phyloP scores from a whole-genome alignment of 75 land plant species.

The Gnetum montanum region DNA sequence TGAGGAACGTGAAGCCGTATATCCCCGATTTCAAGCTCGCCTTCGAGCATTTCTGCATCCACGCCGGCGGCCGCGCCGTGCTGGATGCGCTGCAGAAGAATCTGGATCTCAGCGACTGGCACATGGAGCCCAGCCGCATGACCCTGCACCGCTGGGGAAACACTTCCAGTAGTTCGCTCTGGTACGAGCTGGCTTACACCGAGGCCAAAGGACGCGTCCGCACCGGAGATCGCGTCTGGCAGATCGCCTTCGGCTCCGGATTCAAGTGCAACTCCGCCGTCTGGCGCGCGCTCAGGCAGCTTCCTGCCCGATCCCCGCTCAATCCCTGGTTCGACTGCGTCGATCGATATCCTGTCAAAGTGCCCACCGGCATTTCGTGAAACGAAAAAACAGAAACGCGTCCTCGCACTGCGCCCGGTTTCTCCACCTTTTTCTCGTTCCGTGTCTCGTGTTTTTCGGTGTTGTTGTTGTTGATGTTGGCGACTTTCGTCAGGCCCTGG shows the following conservation, averaged over 20 bases:
- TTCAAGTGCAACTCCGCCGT: conserved; percentile 24
- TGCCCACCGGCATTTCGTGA: neutral
- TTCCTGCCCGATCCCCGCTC: neutral
- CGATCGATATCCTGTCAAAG: conserved; percentile 11
- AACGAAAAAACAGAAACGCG: too few species aligned
- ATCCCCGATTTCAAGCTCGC: conserved; percentile 34
- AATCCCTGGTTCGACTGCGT: conserved; percentile 18
- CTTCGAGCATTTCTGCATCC: conserved; percentile 32
- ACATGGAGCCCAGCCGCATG: conserved; percentile 32
- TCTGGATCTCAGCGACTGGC: conserved; percentile 18
- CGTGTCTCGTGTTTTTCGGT: too few species aligned
- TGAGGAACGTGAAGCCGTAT: conserved; percentile 26
- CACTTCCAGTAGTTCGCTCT: conserved; percentile 28
- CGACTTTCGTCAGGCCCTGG: too few species aligned
- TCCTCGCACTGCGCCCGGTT: too few species aligned
- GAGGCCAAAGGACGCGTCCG: conserved; percentile 21
- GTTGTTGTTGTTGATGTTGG: too few species aligned
- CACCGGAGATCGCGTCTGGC: conserved; percentile 22
- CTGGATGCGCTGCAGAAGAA: conserved; percentile 26
- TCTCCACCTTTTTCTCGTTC: too few species aligned
- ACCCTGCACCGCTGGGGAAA: conserved; percentile 25
- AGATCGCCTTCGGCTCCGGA: conserved; percentile 28
- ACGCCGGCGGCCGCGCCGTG: conserved; percentile 25
- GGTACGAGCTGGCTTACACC: conserved; percentile 27
- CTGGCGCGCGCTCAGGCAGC: conserved; percentile 7